Evolutionary conservation across 108 stramenopile genomes (phyloP), one percentile per base, ranked within the genome.

Genomic region (Fragilariopsis cylindrus): DNA sequence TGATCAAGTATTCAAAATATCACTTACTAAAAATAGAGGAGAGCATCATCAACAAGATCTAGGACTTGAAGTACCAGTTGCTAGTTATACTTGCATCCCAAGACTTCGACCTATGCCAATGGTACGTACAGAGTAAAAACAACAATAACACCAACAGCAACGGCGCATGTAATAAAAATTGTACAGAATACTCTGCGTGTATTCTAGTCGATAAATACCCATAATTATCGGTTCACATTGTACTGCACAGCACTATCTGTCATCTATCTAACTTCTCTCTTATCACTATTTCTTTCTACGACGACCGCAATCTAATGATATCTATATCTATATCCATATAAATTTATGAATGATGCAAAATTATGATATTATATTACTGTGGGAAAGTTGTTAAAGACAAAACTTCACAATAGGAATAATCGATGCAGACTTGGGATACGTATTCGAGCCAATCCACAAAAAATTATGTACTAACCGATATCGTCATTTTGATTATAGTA

Each of bases 381-480:
- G 12, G 9, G 9, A 44, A 67, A 87, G 86, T 65, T 88, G 65
- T 60, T 88, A 16, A 84, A 85, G 62, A 84, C 71, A 52, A 85
- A 85, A 68, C 60, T 84, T 15, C 70, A 73, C 48, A 48, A 57
- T 69, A 47, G 50, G 30, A 16, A 53, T 60, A 48, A 57, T 57
- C 57, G 67, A 41, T 76, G 74, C 60, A 76, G 77, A 13, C 53
- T 88, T 4, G 85, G 78, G 43, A 69, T 84, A 21, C 84, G 84
- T 16, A 80, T 88, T n/a, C 77, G 88, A 45, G 83, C 85, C 60
- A 88, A 88, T 76, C 88, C 88, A 54, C 39, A 48, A 46, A 85
- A 88, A 45, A 5, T 12, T 49, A 70, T 9, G 11, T 58, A 6
- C 57, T 89, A 52, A 72, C 19, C 18, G 42, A 82, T n/a, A 49